Evolutionary conservation across 495 filamentous ascomycete species (phyloP).

Genomic region (Hyaloscypha hepaticicola): DNA sequence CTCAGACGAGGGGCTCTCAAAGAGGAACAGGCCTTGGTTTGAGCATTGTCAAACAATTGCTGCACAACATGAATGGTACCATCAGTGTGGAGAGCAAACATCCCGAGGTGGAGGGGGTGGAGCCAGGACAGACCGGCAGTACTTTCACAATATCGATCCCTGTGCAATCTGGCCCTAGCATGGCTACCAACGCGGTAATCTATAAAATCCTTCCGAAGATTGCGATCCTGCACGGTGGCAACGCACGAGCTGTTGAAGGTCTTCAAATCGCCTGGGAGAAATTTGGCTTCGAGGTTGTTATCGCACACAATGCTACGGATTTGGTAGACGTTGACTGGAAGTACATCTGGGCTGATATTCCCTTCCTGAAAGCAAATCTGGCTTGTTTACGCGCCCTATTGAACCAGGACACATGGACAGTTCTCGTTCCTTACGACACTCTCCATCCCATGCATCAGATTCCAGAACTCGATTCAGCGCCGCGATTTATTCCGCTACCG

Average conservation of each 20-base stretch:
- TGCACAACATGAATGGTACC: conserved; percentile 45
- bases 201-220: conserved; percentile 14
- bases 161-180: conserved; percentile 9
- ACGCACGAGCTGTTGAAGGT: conserved; percentile 22
- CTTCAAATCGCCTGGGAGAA: conserved; percentile 28
- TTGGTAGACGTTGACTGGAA: conserved; percentile 26
- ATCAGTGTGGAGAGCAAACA: conserved; percentile 48
- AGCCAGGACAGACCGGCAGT: conserved; percentile 26
- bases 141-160: conserved; percentile 32
- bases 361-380: conserved; percentile 21
- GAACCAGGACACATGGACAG: conserved; percentile 21
- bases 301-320: conserved; percentile 14
- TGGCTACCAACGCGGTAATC: not conserved
- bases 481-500: conserved; percentile 25
- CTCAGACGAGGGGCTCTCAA: conserved; percentile 42
- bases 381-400: conserved; percentile 21
- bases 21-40: conserved; percentile 50
- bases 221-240: conserved; percentile 25
- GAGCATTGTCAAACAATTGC: conserved; percentile 48
- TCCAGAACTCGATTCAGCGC: conserved; percentile 14
- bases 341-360: conserved; percentile 31
- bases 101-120: conserved; percentile 22
- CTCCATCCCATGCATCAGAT: conserved; percentile 25
- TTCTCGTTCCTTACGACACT: conserved; percentile 31
- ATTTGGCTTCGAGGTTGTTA: conserved; percentile 28